Percentiles rank a stretch among this genome's conserved stretches.
phyloP scores from a whole-genome alignment of 2,329 filamentous ascomycete species.

The Cladorrhinum sp. region DNA sequence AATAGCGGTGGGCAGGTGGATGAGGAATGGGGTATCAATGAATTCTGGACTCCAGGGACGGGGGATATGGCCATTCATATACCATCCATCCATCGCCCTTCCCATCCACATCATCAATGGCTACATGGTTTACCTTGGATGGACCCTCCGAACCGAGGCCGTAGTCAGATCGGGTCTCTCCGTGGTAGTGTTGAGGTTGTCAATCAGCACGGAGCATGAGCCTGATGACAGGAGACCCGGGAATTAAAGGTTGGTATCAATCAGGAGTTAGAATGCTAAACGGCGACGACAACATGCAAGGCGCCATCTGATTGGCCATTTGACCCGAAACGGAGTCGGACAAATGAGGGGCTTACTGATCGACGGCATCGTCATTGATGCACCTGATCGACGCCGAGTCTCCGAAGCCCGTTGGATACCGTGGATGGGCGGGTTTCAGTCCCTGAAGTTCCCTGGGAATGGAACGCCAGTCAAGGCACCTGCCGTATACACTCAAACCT shows the following conservation, averaged over 20 bases:
- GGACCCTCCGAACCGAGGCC: background rate
- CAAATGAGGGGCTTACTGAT: background rate
- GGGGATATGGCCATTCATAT: background rate
- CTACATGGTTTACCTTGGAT: background rate
- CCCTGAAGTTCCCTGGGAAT: background rate
- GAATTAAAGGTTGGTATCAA: background rate
- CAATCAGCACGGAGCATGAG: background rate
- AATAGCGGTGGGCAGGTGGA: background rate
- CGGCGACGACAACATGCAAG: no score
- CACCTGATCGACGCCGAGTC: background rate
- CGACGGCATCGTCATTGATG: background rate
- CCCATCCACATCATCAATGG: background rate
- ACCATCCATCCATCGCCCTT: background rate
- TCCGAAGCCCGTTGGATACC: background rate
- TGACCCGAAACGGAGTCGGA: background rate
- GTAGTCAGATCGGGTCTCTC: background rate
- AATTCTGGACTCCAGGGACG: background rate
- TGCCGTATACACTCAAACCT: background rate
- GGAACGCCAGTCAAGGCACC: background rate
- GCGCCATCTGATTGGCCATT: background rate
- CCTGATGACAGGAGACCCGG: background rate
- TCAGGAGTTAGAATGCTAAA: no score
- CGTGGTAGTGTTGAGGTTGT: background rate
- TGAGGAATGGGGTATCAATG: background rate
- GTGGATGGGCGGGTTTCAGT: background rate